phyloP scores from a whole-genome alignment of 495 filamentous ascomycete species.

The Aspergillus baeticus region DNA sequence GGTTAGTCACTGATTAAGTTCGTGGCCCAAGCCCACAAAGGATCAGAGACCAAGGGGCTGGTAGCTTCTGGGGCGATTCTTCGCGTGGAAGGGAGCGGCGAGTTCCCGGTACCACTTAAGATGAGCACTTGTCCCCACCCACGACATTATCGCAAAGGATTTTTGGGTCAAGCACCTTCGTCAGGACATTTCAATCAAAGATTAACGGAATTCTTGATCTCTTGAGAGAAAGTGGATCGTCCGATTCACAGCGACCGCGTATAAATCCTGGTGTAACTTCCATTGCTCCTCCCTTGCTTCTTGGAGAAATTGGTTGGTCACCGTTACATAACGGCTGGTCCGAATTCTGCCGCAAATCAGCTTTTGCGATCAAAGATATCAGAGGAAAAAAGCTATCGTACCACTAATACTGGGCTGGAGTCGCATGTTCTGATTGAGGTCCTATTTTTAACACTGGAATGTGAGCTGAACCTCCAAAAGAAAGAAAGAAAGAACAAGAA shows the following conservation, averaged over 20 bases:
- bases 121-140: constrained; percentile 13
- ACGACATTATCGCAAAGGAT: constrained; percentile 14
- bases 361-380: not conserved
- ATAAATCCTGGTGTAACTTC: not conserved
- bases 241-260: not conserved
- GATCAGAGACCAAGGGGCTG: constrained; percentile 22
- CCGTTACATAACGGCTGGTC: not conserved
- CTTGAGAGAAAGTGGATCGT: not conserved
- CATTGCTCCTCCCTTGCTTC: not conserved
- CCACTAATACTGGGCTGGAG: too few species aligned
- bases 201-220: not conserved
- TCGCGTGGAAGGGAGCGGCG: constrained; percentile 22
- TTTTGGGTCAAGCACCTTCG: constrained; percentile 7
- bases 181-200: not conserved
- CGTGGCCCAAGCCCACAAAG: constrained; percentile 13
- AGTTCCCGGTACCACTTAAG: constrained; percentile 19
- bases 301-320: not conserved
- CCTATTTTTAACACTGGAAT: too few species aligned
- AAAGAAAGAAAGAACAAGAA: not conserved
- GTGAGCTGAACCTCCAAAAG: too few species aligned
- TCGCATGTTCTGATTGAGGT: not conserved
- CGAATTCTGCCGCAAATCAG: not conserved
- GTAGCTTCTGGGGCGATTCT: constrained; percentile 19
- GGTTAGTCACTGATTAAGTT: constrained; percentile 21
- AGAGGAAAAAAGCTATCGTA: too few species aligned